Percentiles rank a stretch among this genome's conserved stretches.
phyloP scores from a whole-genome alignment of 768 basidiomycete genomes.

The Tephrocybe sp. region DNA sequence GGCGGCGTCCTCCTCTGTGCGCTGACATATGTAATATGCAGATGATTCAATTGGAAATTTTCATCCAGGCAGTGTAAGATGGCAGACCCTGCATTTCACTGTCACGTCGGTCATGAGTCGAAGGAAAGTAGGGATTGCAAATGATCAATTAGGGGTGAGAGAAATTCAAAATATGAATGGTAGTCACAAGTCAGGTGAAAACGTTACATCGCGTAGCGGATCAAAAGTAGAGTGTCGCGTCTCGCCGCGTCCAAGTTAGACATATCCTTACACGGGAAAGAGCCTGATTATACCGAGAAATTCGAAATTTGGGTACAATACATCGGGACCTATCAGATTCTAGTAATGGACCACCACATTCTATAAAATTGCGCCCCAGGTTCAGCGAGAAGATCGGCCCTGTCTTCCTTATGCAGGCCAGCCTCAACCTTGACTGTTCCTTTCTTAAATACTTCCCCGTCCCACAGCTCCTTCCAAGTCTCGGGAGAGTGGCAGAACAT shows the following conservation, averaged over 20 bases:
- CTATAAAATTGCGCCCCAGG: neutral
- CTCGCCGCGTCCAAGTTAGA: too few species aligned
- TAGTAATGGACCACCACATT: constrained; percentile 15
- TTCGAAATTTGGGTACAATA: too few species aligned
- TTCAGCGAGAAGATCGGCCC: neutral
- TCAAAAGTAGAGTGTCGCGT: too few species aligned
- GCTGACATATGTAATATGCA: too few species aligned
- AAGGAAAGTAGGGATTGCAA: too few species aligned
- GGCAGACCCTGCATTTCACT: neutral
- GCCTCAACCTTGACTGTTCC: constrained; percentile 18
- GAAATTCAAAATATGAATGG: too few species aligned
- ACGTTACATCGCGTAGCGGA: too few species aligned
- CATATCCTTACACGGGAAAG: too few species aligned
- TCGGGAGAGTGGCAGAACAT: constrained; percentile 36
- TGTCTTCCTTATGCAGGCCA: neutral
- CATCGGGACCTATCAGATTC: constrained; percentile 4
- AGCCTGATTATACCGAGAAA: too few species aligned
- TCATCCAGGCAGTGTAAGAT: neutral
- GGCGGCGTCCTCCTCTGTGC: constrained; percentile 3
- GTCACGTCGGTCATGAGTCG: constrained; percentile 5
- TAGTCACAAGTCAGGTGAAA: too few species aligned
- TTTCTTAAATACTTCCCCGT: constrained; percentile 28
- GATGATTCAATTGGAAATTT: neutral
- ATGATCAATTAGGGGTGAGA: too few species aligned
- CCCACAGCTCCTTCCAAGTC: constrained; percentile 30